Conservation (phyloP, 306 rosid genomes). For the Sphenostylis stenocarpa region DNA sequence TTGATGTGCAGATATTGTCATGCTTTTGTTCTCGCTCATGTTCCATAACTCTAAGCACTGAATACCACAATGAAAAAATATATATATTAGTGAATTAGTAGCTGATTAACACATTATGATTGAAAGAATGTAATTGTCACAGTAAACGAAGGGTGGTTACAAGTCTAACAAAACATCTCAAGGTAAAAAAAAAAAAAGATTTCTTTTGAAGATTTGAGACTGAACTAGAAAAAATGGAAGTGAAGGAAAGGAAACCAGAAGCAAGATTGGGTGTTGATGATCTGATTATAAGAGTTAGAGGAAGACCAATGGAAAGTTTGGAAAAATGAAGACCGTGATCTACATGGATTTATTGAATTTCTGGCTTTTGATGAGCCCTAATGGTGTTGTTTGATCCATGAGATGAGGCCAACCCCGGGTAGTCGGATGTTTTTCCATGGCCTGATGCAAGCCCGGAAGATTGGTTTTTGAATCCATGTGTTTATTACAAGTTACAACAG, state of each 20-base stretch:
- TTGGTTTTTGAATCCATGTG: not conserved
- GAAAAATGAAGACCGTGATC: not conserved
- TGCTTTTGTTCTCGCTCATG: conserved; percentile 53
- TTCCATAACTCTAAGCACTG: conserved; percentile 57
- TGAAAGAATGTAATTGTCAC: not conserved
- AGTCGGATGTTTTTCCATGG: not conserved
- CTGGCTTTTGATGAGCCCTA: not conserved
- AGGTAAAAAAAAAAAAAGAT: too few relatives aligned
- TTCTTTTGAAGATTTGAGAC: not conserved
- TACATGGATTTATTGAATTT: not conserved
- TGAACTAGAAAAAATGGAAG: not conserved
- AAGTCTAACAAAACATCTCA: not conserved
- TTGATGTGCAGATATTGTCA: conserved; percentile 48
- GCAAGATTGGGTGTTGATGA: not conserved
- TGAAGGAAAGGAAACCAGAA: not conserved
- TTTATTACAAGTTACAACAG: not conserved
- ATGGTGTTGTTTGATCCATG: not conserved
- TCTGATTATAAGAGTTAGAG: not conserved
- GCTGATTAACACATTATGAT: not conserved
- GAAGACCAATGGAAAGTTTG: not conserved
- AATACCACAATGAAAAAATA: not conserved
- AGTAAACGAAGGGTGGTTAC: not conserved
- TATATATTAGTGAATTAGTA: not conserved
- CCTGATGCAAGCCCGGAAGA: not conserved
- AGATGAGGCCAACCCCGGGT: not conserved